Percentiles rank a stretch among this genome's conserved stretches.
Conservation (phyloP, 2,329 filamentous ascomycete genomes). For the Arthrocladium fulminans region DNA sequence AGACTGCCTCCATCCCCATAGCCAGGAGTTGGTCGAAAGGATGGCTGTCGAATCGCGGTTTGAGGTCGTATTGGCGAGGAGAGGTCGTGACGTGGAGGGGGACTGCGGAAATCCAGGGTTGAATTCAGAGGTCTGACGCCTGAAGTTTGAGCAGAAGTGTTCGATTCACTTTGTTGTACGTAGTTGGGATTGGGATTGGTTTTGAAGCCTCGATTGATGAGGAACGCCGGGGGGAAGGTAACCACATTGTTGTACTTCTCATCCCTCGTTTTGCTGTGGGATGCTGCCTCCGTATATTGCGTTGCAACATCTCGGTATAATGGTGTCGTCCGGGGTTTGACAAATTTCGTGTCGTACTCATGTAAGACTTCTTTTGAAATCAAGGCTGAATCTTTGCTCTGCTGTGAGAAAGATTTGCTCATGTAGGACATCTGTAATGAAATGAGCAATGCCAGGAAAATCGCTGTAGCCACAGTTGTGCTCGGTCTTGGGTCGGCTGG, state of each 20-base stretch:
- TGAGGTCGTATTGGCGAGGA: conserved; percentile 36
- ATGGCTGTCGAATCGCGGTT: conserved; percentile 46
- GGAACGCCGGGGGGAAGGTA: conserved; percentile 52
- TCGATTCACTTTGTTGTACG: conserved; percentile 57
- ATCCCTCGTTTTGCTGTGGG: conserved; percentile 31
- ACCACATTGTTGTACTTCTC: conserved; percentile 48
- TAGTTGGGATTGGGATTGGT: conserved; percentile 80
- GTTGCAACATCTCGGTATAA: conserved; percentile 69
- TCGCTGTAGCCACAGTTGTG: conserved; percentile 71
- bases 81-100: conserved; percentile 40
- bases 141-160: conserved; percentile 36
- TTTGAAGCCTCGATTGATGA: conserved; percentile 66
- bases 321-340: conserved; percentile 79
- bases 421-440: conserved; percentile 69
- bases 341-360: conserved; percentile 94
- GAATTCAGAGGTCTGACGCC: conserved; percentile 28
- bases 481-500: conserved; percentile 71
- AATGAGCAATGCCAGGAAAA: conserved; percentile 66
- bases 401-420: conserved; percentile 66
- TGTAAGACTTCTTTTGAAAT: conserved; percentile 87
- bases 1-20: conserved; percentile 64
- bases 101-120: conserved; percentile 35
- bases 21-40: conserved; percentile 39
- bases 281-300: conserved; percentile 53
- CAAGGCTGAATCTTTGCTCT: conserved; percentile 72